Percentiles rank a stretch among this genome's conserved stretches.
Evolutionary conservation across 345 rosid genomes (phyloP).

Genomic region (Aurinia saxatilis): DNA sequence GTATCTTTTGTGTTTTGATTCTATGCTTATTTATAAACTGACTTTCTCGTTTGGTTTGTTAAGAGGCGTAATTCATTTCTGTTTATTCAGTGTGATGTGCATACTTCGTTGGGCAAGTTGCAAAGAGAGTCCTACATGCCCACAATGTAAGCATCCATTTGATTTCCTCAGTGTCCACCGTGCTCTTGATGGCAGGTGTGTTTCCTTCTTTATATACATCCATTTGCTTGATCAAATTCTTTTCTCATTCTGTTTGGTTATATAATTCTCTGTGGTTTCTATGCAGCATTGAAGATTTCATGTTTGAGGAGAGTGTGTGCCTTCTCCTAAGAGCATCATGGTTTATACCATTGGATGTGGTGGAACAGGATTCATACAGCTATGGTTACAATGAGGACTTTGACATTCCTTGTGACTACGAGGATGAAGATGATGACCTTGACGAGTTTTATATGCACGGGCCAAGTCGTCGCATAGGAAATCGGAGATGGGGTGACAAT

Average conservation of each 20-base stretch:
- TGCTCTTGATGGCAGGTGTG: constrained; percentile 78
- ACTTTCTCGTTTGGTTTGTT: not conserved
- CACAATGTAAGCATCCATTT: constrained; percentile 93
- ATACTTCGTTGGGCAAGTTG: constrained; percentile 87
- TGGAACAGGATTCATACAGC: constrained; percentile 37
- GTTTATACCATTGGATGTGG: constrained; percentile 53
- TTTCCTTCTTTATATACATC: not conserved
- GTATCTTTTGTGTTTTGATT: not conserved
- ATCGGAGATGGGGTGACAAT: constrained; percentile 87
- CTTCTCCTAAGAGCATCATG: constrained; percentile 84
- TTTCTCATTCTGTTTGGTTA: not conserved
- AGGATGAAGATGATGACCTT: constrained; percentile 45
- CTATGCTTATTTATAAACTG: not conserved
- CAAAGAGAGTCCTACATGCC: constrained; percentile 60
- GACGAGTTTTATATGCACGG: constrained; percentile 53
- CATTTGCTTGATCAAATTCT: not conserved
- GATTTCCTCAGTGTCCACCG: constrained; percentile 79
- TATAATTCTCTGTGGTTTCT: not conserved
- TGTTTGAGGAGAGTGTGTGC: constrained; percentile 91
- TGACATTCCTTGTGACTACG: constrained; percentile 36
- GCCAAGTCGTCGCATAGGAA: constrained; percentile 66
- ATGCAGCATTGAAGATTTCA: constrained; percentile 69
- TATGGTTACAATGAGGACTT: constrained; percentile 28
- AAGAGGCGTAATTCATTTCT: constrained; percentile 14
- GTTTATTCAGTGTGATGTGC: constrained; percentile 61